A percentile compares a stretch with the other conserved stretches of the same genome.
Evolutionary conservation across 257 asterid genomes (phyloP).

Genomic region (Solanum sparsipilum): DNA sequence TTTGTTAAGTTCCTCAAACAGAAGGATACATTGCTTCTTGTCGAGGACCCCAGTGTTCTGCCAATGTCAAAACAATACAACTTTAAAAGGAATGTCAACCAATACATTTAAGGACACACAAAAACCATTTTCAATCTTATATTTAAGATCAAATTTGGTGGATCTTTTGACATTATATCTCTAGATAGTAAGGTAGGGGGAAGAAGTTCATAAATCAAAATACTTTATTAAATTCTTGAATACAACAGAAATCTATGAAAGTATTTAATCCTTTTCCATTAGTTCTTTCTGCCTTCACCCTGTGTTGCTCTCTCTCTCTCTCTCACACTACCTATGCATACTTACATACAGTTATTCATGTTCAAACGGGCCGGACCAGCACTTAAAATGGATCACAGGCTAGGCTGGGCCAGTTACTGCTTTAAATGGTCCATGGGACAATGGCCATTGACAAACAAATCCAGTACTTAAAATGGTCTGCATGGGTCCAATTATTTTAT

Average conservation of each 20-base stretch:
- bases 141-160: neutral
- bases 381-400: neutral
- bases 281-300: neutral
- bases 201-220: neutral
- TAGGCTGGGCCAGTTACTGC: neutral
- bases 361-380: neutral
- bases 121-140: neutral
- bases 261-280: neutral
- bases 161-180: neutral
- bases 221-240: neutral
- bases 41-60: conserved; percentile 63
- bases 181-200: neutral
- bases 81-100: neutral
- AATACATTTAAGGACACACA: neutral
- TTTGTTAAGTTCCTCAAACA: conserved; percentile 89
- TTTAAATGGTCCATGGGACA: neutral
- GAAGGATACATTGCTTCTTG: conserved; percentile 73
- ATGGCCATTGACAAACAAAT: neutral
- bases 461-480: neutral
- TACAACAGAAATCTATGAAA: neutral
- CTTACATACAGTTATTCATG: neutral
- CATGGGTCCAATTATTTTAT: neutral
- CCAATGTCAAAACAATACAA: neutral
- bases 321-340: neutral
- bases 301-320: neutral